phyloP scores from a whole-genome alignment of 2,329 filamentous ascomycete species.

The Lachnellula suecica region DNA sequence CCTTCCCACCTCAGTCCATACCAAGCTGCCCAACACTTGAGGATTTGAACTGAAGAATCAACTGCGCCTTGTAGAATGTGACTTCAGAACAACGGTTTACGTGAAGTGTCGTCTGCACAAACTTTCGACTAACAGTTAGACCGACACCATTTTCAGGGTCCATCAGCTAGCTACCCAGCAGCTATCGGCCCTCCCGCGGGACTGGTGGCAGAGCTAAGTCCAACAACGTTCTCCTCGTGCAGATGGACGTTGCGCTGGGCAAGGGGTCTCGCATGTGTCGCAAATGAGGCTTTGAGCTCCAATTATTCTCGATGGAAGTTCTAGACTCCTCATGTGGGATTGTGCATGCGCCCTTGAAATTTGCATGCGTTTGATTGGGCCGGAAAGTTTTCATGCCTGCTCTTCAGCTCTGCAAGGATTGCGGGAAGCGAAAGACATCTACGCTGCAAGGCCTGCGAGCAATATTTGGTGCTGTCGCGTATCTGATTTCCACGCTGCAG shows the following conservation, averaged over 20 bases:
- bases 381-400: not conserved
- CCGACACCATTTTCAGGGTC: not conserved
- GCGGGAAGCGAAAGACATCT: not conserved
- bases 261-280: not conserved
- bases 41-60: not conserved
- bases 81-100: not conserved
- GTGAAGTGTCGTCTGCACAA: not conserved
- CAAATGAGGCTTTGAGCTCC: not conserved
- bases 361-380: not conserved
- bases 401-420: not conserved
- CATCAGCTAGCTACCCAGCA: not conserved
- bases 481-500: not conserved
- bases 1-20: not conserved
- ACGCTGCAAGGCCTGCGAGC: not conserved
- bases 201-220: too few relatives aligned
- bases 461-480: not conserved
- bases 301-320: not conserved
- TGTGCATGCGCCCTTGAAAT: not conserved
- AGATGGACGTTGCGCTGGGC: not conserved
- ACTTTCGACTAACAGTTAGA: not conserved
- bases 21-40: not conserved
- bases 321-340: not conserved
- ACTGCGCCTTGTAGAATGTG: not conserved
- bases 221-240: not conserved
- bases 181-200: too few relatives aligned